phyloP scores from a whole-genome alignment of 2,329 filamentous ascomycete genomes.

The Xenoacremonium recifei region DNA sequence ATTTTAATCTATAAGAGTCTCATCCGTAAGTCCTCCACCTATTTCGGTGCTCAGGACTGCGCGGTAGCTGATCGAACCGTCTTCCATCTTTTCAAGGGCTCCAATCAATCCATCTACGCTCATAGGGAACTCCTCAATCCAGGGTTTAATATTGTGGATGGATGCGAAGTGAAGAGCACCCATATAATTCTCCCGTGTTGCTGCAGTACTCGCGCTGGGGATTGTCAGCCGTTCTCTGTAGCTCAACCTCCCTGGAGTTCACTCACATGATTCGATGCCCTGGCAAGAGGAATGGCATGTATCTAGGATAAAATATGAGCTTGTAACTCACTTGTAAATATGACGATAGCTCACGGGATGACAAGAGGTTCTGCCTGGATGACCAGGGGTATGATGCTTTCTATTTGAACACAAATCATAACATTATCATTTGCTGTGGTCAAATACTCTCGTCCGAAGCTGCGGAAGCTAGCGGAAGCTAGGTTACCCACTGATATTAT shows the following conservation, averaged over 20 bases:
- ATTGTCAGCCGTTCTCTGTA: background rate
- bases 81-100: conserved; percentile 33
- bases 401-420: conserved; percentile 10
- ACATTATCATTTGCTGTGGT: conserved; percentile 7
- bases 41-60: too few species aligned
- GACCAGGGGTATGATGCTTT: conserved; percentile 4
- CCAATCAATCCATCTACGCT: conserved; percentile 31
- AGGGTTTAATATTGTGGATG: conserved; percentile 24
- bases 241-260: background rate
- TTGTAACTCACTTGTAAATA: too few species aligned
- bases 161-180: conserved; percentile 29
- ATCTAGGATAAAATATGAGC: too few species aligned
- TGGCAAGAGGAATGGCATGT: background rate
- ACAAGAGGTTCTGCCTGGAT: too few species aligned
- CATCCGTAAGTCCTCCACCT: too few species aligned
- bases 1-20: too few species aligned
- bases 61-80: conserved; percentile 30
- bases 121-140: conserved; percentile 27
- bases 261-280: background rate
- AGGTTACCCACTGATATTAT: too few species aligned
- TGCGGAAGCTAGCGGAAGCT: too few species aligned
- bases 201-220: background rate
- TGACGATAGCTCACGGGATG: too few species aligned
- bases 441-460: conserved; percentile 8
- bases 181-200: background rate